Percentiles rank a stretch among this genome's conserved stretches.
Conservation (phyloP, 169 alveolate species). For the Plasmodium yoelii region DNA sequence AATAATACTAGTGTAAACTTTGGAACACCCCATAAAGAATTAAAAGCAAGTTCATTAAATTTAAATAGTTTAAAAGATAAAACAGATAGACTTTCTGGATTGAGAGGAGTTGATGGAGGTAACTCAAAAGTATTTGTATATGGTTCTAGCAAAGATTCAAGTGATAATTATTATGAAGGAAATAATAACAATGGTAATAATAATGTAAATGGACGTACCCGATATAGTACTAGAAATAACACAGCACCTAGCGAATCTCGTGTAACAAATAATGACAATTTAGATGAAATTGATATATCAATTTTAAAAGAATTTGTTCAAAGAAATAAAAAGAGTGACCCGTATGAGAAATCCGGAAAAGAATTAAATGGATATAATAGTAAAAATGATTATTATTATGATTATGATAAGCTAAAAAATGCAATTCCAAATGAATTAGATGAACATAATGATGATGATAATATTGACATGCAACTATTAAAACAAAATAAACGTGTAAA, state of each 20-base stretch:
- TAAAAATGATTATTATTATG: neutral
- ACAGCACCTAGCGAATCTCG: conserved; percentile 16
- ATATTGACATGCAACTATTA: neutral
- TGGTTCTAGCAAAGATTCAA: conserved; percentile 58
- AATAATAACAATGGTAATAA: neutral
- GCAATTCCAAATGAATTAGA: neutral
- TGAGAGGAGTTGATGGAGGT: neutral
- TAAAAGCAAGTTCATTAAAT: conserved; percentile 62
- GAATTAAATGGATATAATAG: neutral
- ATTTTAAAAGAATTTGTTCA: conserved; percentile 58
- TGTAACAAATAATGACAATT: neutral
- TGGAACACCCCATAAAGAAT: conserved; percentile 30
- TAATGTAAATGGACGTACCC: neutral
- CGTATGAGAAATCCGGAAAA: neutral
- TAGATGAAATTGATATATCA: conserved; percentile 49
- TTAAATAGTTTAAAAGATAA: conserved; percentile 40
- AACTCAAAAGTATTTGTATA: conserved; percentile 24
- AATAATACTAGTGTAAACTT: conserved; percentile 4
- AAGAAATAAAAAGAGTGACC: conserved; percentile 27
- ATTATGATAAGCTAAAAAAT: neutral
- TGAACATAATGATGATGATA: neutral
- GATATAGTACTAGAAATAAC: conserved; percentile 43
- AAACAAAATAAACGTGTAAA: neutral
- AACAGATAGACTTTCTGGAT: neutral
- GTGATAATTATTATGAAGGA: conserved; percentile 26